phyloP scores from a whole-genome alignment of 202 grass and related monocot species.

The Elaeis oleifera region DNA sequence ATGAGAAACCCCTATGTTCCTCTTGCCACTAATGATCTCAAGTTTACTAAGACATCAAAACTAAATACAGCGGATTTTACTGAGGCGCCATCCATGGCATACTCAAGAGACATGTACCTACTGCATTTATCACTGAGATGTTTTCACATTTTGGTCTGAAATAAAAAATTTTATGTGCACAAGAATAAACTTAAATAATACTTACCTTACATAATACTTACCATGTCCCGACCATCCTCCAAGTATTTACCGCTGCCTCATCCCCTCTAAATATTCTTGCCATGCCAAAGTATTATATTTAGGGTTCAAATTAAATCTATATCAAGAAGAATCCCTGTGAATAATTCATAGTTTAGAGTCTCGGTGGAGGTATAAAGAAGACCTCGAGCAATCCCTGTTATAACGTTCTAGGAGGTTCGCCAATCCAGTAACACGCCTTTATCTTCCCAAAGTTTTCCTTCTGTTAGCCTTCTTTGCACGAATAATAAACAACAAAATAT shows the following conservation, averaged over 20 bases:
- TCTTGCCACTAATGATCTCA: conserved; percentile 46
- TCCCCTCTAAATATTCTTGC: conserved; percentile 49
- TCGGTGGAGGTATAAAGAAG: conserved; percentile 46
- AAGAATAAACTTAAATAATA: background rate
- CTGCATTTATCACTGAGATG: background rate
- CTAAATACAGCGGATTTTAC: conserved; percentile 66
- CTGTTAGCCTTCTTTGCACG: too few relatives aligned
- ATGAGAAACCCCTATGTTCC: conserved; percentile 40
- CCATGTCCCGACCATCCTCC: conserved; percentile 58
- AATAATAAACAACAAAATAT: too few relatives aligned
- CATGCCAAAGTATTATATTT: conserved; percentile 26
- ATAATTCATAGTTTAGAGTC: conserved; percentile 51
- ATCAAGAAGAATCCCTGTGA: conserved; percentile 15
- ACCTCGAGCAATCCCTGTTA: conserved; percentile 44
- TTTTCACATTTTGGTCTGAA: background rate
- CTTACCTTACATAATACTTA: conserved; percentile 43
- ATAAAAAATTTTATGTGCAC: too few relatives aligned
- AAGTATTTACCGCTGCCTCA: conserved; percentile 35
- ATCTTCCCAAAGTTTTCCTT: background rate
- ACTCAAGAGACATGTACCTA: conserved; percentile 59
- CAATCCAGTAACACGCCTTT: conserved; percentile 31
- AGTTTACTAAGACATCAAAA: conserved; percentile 45
- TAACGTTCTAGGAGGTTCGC: conserved; percentile 41
- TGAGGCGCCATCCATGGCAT: conserved; percentile 57
- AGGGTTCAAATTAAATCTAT: too few relatives aligned